Base-by-base conservation (phyloP, 257 asterid genomes). In the Nicotiana knightiana region DNA sequence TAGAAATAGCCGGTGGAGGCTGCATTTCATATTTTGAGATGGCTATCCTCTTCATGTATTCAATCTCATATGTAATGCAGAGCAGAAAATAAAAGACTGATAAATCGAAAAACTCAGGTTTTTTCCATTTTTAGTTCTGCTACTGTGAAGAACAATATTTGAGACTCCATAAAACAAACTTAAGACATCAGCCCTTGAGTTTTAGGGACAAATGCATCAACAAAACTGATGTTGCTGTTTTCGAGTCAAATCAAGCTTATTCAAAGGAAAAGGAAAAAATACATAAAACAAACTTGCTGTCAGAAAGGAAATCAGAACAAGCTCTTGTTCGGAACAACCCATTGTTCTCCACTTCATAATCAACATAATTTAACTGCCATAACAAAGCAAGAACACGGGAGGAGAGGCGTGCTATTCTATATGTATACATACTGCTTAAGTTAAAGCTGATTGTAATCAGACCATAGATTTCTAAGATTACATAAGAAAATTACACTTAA, bases 371-470 rank as follows among this genome's bases (percentile, higher is more conserved):
- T 21, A 71, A 71, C 59, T 21, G 21, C n/a, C 35, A 43, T 70
- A 43, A 43, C 78, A 43, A 11, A 70, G 21, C 37, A 70, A 11
- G 78, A 70, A 43, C 18, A 43, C 4, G 33, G 77, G 33, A 43
- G 57, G 58, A 43, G 59, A 43, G 28, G n/a, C 17, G 11, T 43
- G 59, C 12, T 5, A 4, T 43, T 70, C 37, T 48, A 73, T 30
- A 21, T 13, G 61, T 21, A 71, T 71, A 71, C 78, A 71, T 71
- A 71, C 78, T 46, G 37, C 78, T 43, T 71, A 46, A 71, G n/a
- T 21, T 71, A 12, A 21, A 71, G 21, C 37, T 71, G 78, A 43
- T 71, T 12, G 46, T 26, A 73, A 48, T 62, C 62, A 48, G 43
- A 48, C 5, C 37, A 26, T 9, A 48, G 39, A 51, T 48, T 48